These are phyloP conservation scores for Pezicula rhizophila DNA, from an alignment of 2,329 filamentous ascomycete species.

Conservation along the genomic window DNA sequence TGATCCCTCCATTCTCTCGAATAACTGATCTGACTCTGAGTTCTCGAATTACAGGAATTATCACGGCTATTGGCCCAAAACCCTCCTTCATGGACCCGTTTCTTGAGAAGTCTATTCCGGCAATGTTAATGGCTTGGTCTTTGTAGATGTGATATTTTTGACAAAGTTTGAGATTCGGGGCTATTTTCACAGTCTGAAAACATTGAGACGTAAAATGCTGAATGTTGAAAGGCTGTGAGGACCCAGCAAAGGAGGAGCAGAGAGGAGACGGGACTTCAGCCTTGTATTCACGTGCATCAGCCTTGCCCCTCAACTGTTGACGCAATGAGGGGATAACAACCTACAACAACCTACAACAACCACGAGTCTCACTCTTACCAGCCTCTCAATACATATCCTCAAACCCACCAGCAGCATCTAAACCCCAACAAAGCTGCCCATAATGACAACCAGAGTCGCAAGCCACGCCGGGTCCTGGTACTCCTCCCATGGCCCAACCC, in stretches of 20 bases:
- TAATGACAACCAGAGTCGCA: constrained; percentile 44
- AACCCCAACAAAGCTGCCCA: constrained; percentile 1
- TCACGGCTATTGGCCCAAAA: neutral
- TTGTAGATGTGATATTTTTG: no score
- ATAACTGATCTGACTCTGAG: no score
- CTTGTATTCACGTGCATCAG: neutral
- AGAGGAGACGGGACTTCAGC: neutral
- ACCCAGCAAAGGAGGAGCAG: no score
- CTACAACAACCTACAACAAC: neutral
- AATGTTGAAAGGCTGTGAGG: no score
- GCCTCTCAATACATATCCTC: neutral
- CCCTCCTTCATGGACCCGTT: neutral
- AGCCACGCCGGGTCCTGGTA: constrained; percentile 91
- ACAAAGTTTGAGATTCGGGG: no score
- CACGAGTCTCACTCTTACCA: neutral
- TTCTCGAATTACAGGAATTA: neutral
- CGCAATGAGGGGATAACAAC: neutral
- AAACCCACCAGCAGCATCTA: neutral
- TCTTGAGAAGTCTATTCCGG: neutral
- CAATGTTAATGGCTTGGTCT: neutral
- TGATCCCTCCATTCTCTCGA: no score
- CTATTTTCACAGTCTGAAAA: no score
- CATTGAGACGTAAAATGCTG: no score
- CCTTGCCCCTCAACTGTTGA: neutral
- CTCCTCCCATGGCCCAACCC: constrained; percentile 47